These are phyloP conservation scores for Globisporangium rhizosaccharum DNA, from an alignment of 352 stramenopile genomes.

Conservation along the genomic window DNA sequence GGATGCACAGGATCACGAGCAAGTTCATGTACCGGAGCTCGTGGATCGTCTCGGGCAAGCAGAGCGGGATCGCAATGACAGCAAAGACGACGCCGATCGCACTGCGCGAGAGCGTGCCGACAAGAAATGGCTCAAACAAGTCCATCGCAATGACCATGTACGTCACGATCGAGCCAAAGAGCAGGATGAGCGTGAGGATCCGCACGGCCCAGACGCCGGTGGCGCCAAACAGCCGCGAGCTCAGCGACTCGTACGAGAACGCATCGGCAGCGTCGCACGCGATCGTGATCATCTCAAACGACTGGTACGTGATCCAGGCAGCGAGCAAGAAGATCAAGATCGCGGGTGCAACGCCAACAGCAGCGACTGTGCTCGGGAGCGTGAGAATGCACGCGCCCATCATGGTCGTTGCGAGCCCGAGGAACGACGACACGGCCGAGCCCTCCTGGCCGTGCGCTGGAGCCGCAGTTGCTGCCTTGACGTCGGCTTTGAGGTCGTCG, in stretches of 20 bases:
- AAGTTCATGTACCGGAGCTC: constrained; percentile 78
- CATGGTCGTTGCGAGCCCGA: constrained; percentile 81
- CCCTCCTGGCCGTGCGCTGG: constrained; percentile 39
- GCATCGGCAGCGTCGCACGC: constrained; percentile 55
- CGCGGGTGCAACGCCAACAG: constrained; percentile 42
- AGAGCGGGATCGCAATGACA: constrained; percentile 64
- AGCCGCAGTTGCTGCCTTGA: constrained; percentile 1
- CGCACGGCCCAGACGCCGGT: constrained; percentile 68
- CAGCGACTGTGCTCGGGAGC: constrained; percentile 58
- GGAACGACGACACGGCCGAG: constrained; percentile 64
- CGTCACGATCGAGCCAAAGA: constrained; percentile 77
- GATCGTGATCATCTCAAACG: constrained; percentile 68
- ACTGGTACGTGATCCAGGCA: constrained; percentile 58
- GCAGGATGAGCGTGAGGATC: constrained; percentile 61
- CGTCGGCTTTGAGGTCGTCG: constrained; percentile 13
- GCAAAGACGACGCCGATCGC: constrained; percentile 62
- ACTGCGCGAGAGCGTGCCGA: constrained; percentile 43
- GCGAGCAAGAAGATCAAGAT: constrained; percentile 50
- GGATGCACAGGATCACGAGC: constrained; percentile 66
- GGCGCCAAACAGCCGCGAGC: constrained; percentile 63
- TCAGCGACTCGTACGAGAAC: constrained; percentile 80
- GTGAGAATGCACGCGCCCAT: constrained; percentile 77
- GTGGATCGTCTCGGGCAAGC: constrained; percentile 79
- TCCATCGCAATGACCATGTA: constrained; percentile 86
- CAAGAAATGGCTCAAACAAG: constrained; percentile 74